Percentiles rank a stretch among this genome's conserved stretches.
Conservation (phyloP, 768 basidiomycete genomes). For the Naganishia friedmannii region DNA sequence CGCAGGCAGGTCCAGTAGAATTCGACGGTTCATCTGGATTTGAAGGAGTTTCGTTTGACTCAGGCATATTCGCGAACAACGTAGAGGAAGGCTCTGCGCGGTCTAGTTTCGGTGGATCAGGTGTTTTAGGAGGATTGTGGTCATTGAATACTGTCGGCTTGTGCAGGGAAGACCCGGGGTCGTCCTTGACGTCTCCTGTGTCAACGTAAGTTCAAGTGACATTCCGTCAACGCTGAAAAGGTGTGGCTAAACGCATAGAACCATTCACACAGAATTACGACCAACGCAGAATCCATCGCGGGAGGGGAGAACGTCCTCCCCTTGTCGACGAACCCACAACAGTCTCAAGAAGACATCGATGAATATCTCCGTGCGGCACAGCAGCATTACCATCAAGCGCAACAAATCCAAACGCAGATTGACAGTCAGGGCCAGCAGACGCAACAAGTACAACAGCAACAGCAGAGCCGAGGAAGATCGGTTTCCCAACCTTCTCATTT, state of each 20-base stretch:
- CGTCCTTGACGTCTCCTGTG: constrained; percentile 16
- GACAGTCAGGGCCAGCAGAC: not conserved
- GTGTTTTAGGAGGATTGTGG: constrained; percentile 16
- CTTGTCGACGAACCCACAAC: not conserved
- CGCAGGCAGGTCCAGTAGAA: not conserved
- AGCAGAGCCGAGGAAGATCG: constrained; percentile 19
- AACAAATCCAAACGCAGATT: not conserved
- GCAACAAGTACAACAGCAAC: constrained; percentile 21
- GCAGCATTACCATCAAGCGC: constrained; percentile 22
- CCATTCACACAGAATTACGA: not conserved
- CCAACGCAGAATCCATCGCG: constrained; percentile 22
- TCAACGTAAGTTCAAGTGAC: not conserved
- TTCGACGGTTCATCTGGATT: not conserved
- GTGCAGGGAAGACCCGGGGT: constrained; percentile 12
- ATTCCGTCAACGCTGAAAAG: not conserved
- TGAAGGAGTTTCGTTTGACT: constrained; percentile 2
- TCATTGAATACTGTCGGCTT: constrained; percentile 3
- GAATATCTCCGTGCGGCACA: constrained; percentile 5
- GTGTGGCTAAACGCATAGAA: not conserved
- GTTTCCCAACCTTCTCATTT: constrained; percentile 27
- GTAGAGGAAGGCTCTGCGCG: not conserved
- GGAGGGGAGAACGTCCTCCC: constrained; percentile 1
- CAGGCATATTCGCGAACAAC: not conserved
- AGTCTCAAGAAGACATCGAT: constrained; percentile 10
- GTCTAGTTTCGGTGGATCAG: not conserved